Percentiles rank a stretch among this genome's conserved stretches.
Evolutionary conservation across 163 green algal genomes (phyloP).

Genomic region (Trebouxia gelatinosa): DNA sequence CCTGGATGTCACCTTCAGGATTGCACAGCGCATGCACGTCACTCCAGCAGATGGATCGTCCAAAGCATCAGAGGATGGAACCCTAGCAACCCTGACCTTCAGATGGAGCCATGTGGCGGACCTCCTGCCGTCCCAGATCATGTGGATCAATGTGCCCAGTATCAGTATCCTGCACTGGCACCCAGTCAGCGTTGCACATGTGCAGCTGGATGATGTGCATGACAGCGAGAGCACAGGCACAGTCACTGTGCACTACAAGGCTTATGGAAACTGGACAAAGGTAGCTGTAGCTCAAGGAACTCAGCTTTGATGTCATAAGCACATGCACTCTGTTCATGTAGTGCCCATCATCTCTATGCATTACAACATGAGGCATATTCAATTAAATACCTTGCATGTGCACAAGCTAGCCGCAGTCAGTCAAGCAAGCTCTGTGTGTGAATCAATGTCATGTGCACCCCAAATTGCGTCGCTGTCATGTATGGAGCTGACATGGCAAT

Average conservation of each 20-base stretch:
- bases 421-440: no score
- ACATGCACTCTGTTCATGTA: no score
- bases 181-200: conserved; percentile 4
- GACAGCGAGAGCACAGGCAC: background rate
- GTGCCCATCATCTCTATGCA: no score
- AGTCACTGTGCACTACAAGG: background rate
- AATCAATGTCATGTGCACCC: no score
- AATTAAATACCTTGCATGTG: no score
- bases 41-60: conserved; percentile 19
- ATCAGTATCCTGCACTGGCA: conserved; percentile 25
- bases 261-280: conserved; percentile 1
- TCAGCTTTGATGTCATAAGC: no score
- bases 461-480: no score
- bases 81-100: conserved; percentile 27
- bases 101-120: conserved; percentile 12
- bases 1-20: conserved; percentile 39
- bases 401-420: no score
- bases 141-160: conserved; percentile 32
- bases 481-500: no score
- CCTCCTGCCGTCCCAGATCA: conserved; percentile 25
- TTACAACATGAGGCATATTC: no score
- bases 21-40: conserved; percentile 41
- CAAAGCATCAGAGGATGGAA: conserved; percentile 26
- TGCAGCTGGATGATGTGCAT: background rate
- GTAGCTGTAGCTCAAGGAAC: no score